Base-by-base conservation (phyloP, 1,284 basidiomycete genomes). In the Rugosomyces carneus region DNA sequence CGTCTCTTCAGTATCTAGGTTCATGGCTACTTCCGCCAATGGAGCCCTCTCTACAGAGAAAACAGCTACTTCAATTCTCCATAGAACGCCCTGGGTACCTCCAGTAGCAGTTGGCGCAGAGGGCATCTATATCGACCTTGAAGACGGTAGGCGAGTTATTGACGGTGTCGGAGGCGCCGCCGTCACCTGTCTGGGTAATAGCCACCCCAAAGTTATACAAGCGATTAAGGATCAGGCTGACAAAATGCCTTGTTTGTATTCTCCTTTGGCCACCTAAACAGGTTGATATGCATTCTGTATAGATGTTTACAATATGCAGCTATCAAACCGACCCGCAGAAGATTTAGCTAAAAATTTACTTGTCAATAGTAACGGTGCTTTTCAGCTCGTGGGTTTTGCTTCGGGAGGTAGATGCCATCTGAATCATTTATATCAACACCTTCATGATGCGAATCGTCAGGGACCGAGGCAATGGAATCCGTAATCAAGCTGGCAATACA, bases 151-250 rank as follows among this genome's bases (percentile, higher is more conserved):
- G 43, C 71, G 63, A 44, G 56, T 90, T 27, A 71, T 90, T 52
- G 89, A 92, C 65, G 84, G 74, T 10, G 78, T 86, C 39, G 91
- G 89, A 36, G 91, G 91, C 26, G 89, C 90, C 3, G 89, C 91
- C 7, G 90, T 93, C 31, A 67, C 81, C 3, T 89, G 83, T 57
- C 64, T 93, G 38, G 91, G 91, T 1, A 80, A 81, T 54, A 78
- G 74, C 9, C 81, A 92, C 58, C 82, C 82, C 5, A 76, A 73
- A 42, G 84, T 90, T 16, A 68, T 75, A 46, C 66, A 81, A 57
- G 85, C 84, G 5, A 72, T 91, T 45, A 84, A 87, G 60, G 77
- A 87, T 48, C 90, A 93, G 57, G 69, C 84, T 16, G 81, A 84
- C 59, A 79, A 78, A 53, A 65, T 92, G 29, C 73, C 86, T 26